Conservation (phyloP, 768 basidiomycete species). For the Podaxis sp. region DNA sequence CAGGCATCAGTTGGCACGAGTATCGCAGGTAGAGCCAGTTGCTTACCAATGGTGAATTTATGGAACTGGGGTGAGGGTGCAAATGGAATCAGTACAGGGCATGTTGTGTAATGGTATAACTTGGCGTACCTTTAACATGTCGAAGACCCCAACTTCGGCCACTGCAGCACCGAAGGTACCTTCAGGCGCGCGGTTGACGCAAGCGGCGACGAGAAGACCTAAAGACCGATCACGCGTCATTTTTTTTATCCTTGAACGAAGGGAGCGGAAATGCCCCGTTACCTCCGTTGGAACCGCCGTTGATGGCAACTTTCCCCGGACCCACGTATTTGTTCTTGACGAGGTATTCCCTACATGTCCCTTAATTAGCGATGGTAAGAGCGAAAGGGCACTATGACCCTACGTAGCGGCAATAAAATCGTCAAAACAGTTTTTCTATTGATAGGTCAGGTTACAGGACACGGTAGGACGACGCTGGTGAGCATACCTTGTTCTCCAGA, state of each 20-base stretch:
- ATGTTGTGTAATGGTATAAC: conserved; percentile 3
- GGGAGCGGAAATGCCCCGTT: conserved; percentile 18
- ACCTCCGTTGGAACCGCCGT: conserved; percentile 84
- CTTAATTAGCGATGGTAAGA: conserved; percentile 2
- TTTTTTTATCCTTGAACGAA: neutral
- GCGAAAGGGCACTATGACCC: conserved; percentile 21
- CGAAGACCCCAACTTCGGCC: conserved; percentile 81
- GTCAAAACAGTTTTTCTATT: conserved; percentile 70
- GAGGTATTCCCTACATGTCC: conserved; percentile 56
- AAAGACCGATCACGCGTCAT: neutral
- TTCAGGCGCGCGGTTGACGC: conserved; percentile 75
- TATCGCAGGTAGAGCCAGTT: neutral
- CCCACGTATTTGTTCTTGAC: conserved; percentile 72
- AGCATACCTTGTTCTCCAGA: conserved; percentile 62
- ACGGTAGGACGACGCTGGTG: neutral
- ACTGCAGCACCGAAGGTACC: conserved; percentile 75
- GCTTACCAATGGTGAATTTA: conserved; percentile 71
- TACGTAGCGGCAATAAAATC: conserved; percentile 85
- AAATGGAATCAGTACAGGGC: neutral
- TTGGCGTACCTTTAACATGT: conserved; percentile 65
- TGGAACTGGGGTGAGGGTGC: conserved; percentile 48
- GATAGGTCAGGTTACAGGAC: conserved; percentile 5
- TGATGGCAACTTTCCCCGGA: conserved; percentile 70
- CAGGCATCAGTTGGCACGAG: neutral
- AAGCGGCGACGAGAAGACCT: conserved; percentile 86